Base-by-base conservation (phyloP, 2,329 filamentous ascomycete genomes). In the Ascochyta rabiei region DNA sequence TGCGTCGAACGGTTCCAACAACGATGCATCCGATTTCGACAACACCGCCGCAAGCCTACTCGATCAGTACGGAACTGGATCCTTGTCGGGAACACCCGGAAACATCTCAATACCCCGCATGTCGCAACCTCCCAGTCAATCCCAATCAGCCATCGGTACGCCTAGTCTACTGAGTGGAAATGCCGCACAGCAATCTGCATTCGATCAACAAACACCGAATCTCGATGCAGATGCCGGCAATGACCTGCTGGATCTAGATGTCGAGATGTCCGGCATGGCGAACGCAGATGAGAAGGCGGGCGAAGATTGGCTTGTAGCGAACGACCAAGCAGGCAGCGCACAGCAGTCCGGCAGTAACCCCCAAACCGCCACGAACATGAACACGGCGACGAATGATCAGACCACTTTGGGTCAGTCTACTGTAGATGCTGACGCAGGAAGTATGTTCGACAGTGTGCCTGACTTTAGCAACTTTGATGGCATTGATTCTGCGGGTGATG, bases 1-100 rank as follows among this genome's bases (percentile, higher is more conserved):
- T 33, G 70, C 70, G 8, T 69, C 75, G 33, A 73, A 73, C 34
- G 66, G 64, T 21, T 47, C 62, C 8, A 60, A 60, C 38, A 68
- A 69, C 23, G 70, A 75, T 8, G 62, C 60, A 8, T 64, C 71
- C 44, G 74, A 75, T 40, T 62, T 61, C 7, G 71, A 75, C 24
- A 74, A 76, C 48, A 71, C 69, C 9, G 86, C 84, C 15, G 84
- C 85, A 19, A 85, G 82, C 50, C 75, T 88, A n/a, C 78, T 90
- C 6, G 87, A 89, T 61, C 85, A 89, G 73, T 89, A 88, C 77
- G 85, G 88, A 58, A 83, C 82, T 15, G 86, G 82, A 23, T 81
- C 85, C 46, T 85, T 82, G 79, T 34, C 82, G 76, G 51, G 85
- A 2, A 89, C 87, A 6, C 86, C 86, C 0, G 75, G 79, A 21